Percentiles rank a stretch among this genome's conserved stretches.
Evolutionary conservation across 164 flowering plant genomes (phyloP).

Genomic region (Akebia trifoliata): DNA sequence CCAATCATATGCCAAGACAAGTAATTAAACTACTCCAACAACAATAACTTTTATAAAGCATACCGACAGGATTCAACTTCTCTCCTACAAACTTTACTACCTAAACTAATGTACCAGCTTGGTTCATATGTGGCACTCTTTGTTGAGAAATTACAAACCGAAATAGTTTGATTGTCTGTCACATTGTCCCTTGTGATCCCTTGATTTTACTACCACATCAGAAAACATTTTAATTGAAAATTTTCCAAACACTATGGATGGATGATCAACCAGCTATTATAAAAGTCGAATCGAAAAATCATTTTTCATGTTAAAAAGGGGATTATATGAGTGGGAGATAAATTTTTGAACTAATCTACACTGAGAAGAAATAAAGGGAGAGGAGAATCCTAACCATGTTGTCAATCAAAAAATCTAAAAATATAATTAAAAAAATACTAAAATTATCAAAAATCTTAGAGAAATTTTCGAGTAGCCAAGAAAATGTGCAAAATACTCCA

Average conservation of each 20-base stretch:
- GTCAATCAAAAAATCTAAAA: no score
- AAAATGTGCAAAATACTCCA: no score
- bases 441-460: no score
- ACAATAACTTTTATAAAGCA: no score
- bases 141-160: slow-evolving; percentile 92
- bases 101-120: slow-evolving; percentile 78
- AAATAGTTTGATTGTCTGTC: slow-evolving; percentile 72
- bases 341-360: no score
- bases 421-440: no score
- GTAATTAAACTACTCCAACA: no score
- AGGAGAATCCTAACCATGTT: no score
- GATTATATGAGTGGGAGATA: no score
- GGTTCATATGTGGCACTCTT: slow-evolving; percentile 71
- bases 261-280: not conserved
- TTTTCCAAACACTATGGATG: not conserved
- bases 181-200: slow-evolving; percentile 90
- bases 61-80: slow-evolving; percentile 90
- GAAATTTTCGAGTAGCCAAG: no score
- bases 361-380: no score
- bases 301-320: not conserved
- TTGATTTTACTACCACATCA: slow-evolving; percentile 64
- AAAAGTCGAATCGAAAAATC: not conserved
- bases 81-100: slow-evolving; percentile 78
- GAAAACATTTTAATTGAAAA: not conserved
- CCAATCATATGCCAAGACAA: no score